Base-by-base conservation (phyloP, 495 filamentous ascomycete species). In the Glutinoglossum americanum region DNA sequence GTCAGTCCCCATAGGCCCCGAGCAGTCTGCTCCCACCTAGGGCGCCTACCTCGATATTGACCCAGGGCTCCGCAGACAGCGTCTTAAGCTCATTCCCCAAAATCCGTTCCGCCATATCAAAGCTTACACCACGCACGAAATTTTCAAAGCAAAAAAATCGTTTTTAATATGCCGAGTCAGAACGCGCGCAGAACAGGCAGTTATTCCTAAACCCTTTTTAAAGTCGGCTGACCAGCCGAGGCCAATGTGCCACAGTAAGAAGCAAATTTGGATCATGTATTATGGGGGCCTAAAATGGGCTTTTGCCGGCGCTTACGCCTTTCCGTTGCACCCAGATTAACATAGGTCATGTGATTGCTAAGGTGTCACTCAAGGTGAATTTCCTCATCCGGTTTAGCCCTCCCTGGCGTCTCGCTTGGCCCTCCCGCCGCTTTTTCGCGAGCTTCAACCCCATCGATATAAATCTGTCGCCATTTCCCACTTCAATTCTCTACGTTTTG, bases 71-170 rank as follows among this genome's bases (percentile, higher is more conserved):
- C 64, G 87, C 81, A 11, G 78, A 74, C 8, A 96, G 76, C 17
- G 77, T 71, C 69, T 87, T 87, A 75, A 83, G 84, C 74, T 97
- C 92, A 57, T 80, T 81, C 85, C 92, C 87, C 33, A 98, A 76
- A 33, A 92, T 83, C 49, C 84, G 80, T 67, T 88, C 84, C 7
- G 89, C 83, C 56, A 58, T 58, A 41, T 15, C 27, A 1, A 56
- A 26, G 9, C 15, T 23, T n/a, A n/a, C n/a, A n/a, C n/a, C n/a
- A n/a, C n/a, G n/a, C n/a, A n/a, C n/a, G n/a, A n/a, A n/a, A n/a
- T n/a, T n/a, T n/a, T n/a, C n/a, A n/a, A n/a, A n/a, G n/a, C n/a
- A n/a, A n/a, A n/a, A n/a, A n/a, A n/a, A n/a, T n/a, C n/a, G n/a
- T n/a, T n/a, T n/a, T n/a, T n/a, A n/a, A n/a, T n/a, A n/a, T n/a